A percentile compares a stretch with the other conserved stretches of the same genome.
Evolutionary conservation across 345 rosid genomes (phyloP).

Genomic region (Geranium brycei): DNA sequence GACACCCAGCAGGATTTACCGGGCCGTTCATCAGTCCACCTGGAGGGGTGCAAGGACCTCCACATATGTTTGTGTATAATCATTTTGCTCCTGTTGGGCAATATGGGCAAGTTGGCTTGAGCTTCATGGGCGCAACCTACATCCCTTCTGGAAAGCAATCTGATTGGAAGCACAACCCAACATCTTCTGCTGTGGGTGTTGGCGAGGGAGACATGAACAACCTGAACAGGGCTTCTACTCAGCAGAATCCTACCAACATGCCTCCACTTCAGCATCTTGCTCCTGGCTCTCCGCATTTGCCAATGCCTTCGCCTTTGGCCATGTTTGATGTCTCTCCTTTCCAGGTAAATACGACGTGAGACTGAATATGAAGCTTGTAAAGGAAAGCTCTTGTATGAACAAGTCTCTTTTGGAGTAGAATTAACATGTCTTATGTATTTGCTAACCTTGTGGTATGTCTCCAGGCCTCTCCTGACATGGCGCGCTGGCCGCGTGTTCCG

Average conservation of each 20-base stretch:
- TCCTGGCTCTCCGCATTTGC: slow-evolving; percentile 56
- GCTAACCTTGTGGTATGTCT: slow-evolving; percentile 5
- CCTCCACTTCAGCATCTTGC: slow-evolving; percentile 74
- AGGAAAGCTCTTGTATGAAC: too few species aligned
- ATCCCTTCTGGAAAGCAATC: slow-evolving; percentile 88
- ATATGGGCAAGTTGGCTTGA: slow-evolving; percentile 84
- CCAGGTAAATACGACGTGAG: slow-evolving; percentile 41
- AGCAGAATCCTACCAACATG: slow-evolving; percentile 41
- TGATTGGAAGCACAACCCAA: slow-evolving; percentile 82
- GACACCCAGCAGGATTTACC: slow-evolving; percentile 70
- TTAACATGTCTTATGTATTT: background rate
- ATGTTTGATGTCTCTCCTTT: slow-evolving; percentile 92
- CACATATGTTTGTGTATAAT: slow-evolving; percentile 91
- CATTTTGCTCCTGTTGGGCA: slow-evolving; percentile 99
- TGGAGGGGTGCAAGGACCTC: slow-evolving; percentile 77
- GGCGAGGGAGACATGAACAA: slow-evolving; percentile 47
- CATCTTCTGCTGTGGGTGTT: slow-evolving; percentile 43
- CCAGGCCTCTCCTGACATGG: slow-evolving; percentile 68
- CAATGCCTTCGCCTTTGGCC: slow-evolving; percentile 69
- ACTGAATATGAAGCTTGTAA: too few species aligned
- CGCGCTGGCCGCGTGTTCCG: slow-evolving; percentile 76
- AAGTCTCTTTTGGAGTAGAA: too few species aligned
- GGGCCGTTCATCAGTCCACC: slow-evolving; percentile 87
- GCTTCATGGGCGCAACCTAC: slow-evolving; percentile 89
- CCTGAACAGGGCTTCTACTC: slow-evolving; percentile 42